Evolutionary conservation across 2,329 filamentous ascomycete genomes (phyloP), one percentile per base, ranked within the genome.

Genomic region (Exophiala aquamarina): DNA sequence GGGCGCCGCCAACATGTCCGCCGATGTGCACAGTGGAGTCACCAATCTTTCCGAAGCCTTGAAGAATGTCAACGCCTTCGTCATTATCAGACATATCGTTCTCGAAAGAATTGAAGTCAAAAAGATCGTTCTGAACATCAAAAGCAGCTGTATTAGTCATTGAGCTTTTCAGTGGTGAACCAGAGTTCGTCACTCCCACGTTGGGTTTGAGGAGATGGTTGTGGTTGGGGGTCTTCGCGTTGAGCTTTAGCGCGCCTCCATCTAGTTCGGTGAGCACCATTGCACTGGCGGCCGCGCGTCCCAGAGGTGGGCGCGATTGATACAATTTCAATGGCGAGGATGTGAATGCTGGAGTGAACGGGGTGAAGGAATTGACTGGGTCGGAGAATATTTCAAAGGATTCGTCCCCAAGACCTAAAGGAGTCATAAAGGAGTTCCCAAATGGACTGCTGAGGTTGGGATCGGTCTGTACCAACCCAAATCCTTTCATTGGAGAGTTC

Each of bases 401-500:
- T 44, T 69, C 66, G 46, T 74, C 71, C 50, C 75, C 72, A 42
- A 62, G 63, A 39, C 70, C 64, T 40, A 63, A 63, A 20, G 56
- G 41, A 4, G 50, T 11, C 61, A 68, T 20, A 41, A 78, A 68
- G 47, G 69, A 63, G 26, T 80, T 68, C 55, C 78, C 77, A 57
- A 81, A 76, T 11, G 72, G 72, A 47, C 72, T 74, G 65, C 68
- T 73, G 8, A 68, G 66, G 9, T 70, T 57, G 9, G 54, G 45
- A 42, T 71, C 68, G 20, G 68, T 67, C 18, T 69, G 66, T 5
- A 62, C 61, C 5, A 72, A 57, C 4, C 70, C 71, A 19, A 71
- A 55, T 41, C 67, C 66, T 51, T 73, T 73, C 41, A 81, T 73
- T 3, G 89, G 89, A 4, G 89, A 93, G 47, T 89, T 87, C 35